Conservation (phyloP, 345 rosid genomes). For the Eucalyptus viminalis region DNA sequence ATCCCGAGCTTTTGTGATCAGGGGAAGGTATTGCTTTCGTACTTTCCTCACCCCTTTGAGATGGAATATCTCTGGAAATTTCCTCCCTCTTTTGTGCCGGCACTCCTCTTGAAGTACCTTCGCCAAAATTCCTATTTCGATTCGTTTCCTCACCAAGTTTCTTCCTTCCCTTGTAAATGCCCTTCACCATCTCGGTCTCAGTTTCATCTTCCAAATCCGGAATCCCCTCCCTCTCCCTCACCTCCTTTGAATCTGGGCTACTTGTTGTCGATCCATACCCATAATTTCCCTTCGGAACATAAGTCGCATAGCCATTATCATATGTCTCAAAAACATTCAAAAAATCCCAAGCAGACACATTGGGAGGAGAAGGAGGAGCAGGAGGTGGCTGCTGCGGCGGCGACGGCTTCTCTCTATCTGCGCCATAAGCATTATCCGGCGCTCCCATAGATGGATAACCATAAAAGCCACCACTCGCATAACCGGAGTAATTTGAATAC, state of each 20-base stretch:
- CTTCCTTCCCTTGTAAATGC: slow-evolving; percentile 19
- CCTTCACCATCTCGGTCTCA: slow-evolving; percentile 47
- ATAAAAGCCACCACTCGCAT: slow-evolving; percentile 32
- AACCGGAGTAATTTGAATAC: slow-evolving; percentile 14
- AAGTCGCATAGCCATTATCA: slow-evolving; percentile 28
- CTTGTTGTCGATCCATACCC: slow-evolving; percentile 48
- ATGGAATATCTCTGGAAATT: slow-evolving; percentile 6
- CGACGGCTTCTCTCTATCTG: neutral
- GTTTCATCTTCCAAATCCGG: slow-evolving; percentile 96
- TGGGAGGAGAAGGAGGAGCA: slow-evolving; percentile 76
- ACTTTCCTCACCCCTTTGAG: slow-evolving; percentile 6
- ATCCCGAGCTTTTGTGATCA: slow-evolving; percentile 5
- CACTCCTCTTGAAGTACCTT: slow-evolving; percentile 51
- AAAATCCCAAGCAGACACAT: slow-evolving; percentile 65
- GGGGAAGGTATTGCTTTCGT: neutral
- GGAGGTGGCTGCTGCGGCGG: slow-evolving; percentile 26
- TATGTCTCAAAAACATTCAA: slow-evolving; percentile 56
- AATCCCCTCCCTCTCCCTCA: slow-evolving; percentile 91
- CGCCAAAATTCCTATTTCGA: slow-evolving; percentile 32
- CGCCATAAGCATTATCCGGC: slow-evolving; percentile 4
- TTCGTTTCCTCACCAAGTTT: slow-evolving; percentile 14
- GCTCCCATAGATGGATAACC: slow-evolving; percentile 31
- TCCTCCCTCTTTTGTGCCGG: slow-evolving; percentile 24
- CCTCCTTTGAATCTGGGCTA: slow-evolving; percentile 83
- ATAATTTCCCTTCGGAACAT: slow-evolving; percentile 1